Base-by-base conservation (phyloP, 768 basidiomycete genomes). In the Rickenella mellea region DNA sequence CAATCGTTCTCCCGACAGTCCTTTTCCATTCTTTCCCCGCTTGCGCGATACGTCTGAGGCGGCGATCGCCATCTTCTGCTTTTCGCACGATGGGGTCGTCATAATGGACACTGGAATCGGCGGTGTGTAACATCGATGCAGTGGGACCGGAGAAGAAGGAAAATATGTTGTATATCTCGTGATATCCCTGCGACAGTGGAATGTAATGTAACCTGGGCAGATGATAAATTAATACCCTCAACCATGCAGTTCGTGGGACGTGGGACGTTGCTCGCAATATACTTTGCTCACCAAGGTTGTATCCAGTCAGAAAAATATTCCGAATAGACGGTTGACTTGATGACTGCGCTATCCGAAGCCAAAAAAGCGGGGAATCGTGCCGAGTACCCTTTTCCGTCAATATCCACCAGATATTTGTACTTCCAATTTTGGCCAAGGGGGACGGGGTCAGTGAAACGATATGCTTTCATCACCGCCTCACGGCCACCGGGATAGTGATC, bases 351-450 rank as follows among this genome's bases (percentile, higher is more conserved):
- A 58, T 93, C 90, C 40, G 84, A 91, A 31, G 81, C 83, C 52
- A 91, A 61, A 55, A 89, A 79, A 1, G 81, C 73, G 72, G 90
- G 78, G 59, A 96, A 92, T 10, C 90, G 72, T 2, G 83, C 93
- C 19, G 84, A 90, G 60, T 97, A 98, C 15, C 87, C 83, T 86
- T 92, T 93, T 11, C 94, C 93, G 54, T 96, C 93, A 43, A 98
- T 61, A 60, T 97, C 93, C 47, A 93, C 62, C 27, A 94, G 70
- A 54, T 93, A 90, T 65, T 96, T 94, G 68, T 92, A 89, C 45
- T 80, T 69, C 93, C 93, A 98, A 53, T 91, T 83, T 42, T 79
- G 72, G 5, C 88, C 88, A 0, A 98, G 66, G 3, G 83, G 81
- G 1, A 87, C 89, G 1, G 84, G 68, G 40, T 85, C 76, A 8